Evolutionary conservation across 768 basidiomycete species (phyloP), one percentile per base, ranked within the genome.

Genomic region (Mycena rebaudengoi): DNA sequence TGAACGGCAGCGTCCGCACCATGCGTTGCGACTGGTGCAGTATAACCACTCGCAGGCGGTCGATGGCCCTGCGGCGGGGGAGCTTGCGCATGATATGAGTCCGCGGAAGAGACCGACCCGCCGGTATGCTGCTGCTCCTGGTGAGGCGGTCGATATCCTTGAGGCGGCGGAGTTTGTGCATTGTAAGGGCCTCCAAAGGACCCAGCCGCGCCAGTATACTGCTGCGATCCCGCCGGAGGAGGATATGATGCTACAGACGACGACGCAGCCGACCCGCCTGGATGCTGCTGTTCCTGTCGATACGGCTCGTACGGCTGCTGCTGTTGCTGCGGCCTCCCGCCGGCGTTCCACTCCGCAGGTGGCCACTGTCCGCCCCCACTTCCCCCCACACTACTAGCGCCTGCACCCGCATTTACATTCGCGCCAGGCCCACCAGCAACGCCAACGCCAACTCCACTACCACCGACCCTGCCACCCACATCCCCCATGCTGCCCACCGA

Each of bases 301-400:
- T 44, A 12, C 43, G 33, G 58, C 33, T 53, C 53, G 35, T 35
- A 20, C 13, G 35, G n/a, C 20, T 33, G 20, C 18, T 39, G 65
- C n/a, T 20, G 63, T 79, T 43, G 72, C 20, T 62, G 35, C 46
- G 37, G 33, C 54, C 26, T 13, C 28, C 13, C 43, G n/a, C n/a
- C n/a, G n/a, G n/a, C n/a, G 16, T 23, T 32, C 28, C 33, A 35
- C 49, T 51, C 25, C 16, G n/a, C 20, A 13, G 18, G 48, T 28
- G 33, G 25, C 20, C 44, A 12, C 35, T 50, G 37, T 23, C 30
- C 35, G n/a, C n/a, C n/a, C n/a, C n/a, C n/a, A n/a, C 35, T 37
- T 37, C 35, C 35, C 49, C 49, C 52, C n/a, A n/a, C n/a, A n/a
- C n/a, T n/a, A n/a, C n/a, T n/a, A n/a, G 59, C 37, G 40, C 51